Conservation (phyloP, 768 basidiomycete genomes). For the Phallus indusiatus region DNA sequence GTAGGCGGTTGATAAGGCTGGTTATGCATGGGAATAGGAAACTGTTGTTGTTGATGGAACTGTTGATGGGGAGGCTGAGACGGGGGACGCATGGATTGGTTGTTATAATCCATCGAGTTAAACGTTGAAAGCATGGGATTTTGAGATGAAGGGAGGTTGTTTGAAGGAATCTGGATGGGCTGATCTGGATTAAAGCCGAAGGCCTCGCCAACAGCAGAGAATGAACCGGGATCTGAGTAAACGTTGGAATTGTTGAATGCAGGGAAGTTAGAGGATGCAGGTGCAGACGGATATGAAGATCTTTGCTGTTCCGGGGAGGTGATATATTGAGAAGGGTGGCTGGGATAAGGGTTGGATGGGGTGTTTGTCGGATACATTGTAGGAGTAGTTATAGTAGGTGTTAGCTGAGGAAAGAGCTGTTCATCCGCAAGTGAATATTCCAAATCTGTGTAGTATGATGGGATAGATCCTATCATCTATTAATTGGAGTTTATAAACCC, state of each 20-base stretch:
- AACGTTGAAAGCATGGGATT: neutral
- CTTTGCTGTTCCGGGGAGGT: neutral
- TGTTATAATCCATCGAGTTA: neutral
- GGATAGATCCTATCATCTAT: neutral
- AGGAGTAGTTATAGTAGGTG: neutral
- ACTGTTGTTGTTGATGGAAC: neutral
- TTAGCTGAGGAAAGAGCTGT: neutral
- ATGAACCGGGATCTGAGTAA: neutral
- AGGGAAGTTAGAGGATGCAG: neutral
- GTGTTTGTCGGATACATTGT: neutral
- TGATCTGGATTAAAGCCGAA: slow-evolving; percentile 8
- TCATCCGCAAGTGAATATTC: neutral
- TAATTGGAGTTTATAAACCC: neutral
- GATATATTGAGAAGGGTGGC: neutral
- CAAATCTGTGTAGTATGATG: neutral
- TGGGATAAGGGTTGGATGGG: neutral
- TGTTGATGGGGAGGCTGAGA: neutral
- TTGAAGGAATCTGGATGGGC: slow-evolving; percentile 5
- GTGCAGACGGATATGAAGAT: neutral
- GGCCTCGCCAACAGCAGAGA: slow-evolving; percentile 3
- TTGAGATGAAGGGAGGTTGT: slow-evolving; percentile 1
- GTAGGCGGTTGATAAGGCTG: neutral
- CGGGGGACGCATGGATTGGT: neutral
- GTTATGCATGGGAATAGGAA: neutral
- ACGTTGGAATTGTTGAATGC: neutral